phyloP scores from a whole-genome alignment of 208 protist species.

The Crithidia brevicula region DNA sequence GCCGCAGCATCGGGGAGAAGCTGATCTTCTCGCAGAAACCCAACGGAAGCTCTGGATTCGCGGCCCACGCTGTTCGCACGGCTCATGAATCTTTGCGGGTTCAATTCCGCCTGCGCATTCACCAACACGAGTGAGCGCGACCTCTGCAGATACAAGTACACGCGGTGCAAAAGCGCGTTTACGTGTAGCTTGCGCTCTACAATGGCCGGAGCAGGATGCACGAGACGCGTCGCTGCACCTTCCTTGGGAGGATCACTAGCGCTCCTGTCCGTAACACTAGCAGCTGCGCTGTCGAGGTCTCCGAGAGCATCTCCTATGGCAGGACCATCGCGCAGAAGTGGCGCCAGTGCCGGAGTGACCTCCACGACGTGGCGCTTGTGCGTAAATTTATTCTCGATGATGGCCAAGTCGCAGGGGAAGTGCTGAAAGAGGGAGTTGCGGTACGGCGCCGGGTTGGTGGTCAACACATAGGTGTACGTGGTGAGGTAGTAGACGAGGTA shows the following conservation, averaged over 20 bases:
- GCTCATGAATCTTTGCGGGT: conserved; percentile 60
- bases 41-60: conserved; percentile 9
- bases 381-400: conserved; percentile 71
- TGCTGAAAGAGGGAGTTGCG: conserved; percentile 51
- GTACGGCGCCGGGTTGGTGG: conserved; percentile 56
- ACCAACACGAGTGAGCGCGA: conserved; percentile 53
- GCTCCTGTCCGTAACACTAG: not conserved
- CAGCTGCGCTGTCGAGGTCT: not conserved
- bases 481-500: conserved; percentile 64
- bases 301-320: not conserved
- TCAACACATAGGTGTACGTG: conserved; percentile 71
- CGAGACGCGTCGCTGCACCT: not conserved
- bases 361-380: conserved; percentile 32
- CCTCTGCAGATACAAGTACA: conserved; percentile 69
- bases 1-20: conserved; percentile 8
- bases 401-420: conserved; percentile 73
- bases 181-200: conserved; percentile 44
- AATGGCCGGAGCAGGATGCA: conserved; percentile 14
- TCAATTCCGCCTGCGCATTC: conserved; percentile 46
- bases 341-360: conserved; percentile 4
- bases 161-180: conserved; percentile 61
- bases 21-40: conserved; percentile 18
- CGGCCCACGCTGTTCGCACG: conserved; percentile 20
- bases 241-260: not conserved
- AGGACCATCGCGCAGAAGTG: not conserved